These are phyloP conservation scores for Fusarium nelsonii DNA, from an alignment of 2,329 filamentous ascomycete genomes.

Conservation along the genomic window DNA sequence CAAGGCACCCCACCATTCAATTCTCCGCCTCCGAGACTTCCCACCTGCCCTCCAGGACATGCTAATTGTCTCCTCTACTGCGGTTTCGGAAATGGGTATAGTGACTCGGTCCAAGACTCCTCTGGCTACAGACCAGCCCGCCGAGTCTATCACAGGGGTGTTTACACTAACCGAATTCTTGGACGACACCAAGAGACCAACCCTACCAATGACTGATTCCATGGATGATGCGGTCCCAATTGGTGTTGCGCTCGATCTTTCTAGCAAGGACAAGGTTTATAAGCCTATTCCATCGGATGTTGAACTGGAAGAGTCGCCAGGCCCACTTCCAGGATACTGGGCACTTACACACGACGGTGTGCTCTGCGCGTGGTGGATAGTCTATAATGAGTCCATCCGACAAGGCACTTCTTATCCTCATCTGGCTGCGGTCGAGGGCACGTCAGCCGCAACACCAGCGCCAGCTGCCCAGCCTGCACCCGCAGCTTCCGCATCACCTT, in stretches of 20 bases:
- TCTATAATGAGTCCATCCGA: constrained; percentile 88
- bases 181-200: constrained; percentile 80
- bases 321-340: constrained; percentile 85
- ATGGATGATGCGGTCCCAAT: constrained; percentile 79
- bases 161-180: constrained; percentile 80
- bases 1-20: constrained; percentile 79
- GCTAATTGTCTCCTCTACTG: constrained; percentile 84
- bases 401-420: constrained; percentile 79
- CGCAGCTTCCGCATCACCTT: constrained; percentile 51
- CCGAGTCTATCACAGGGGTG: constrained; percentile 70
- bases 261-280: constrained; percentile 80
- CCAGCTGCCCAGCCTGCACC: constrained; percentile 48
- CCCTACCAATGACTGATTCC: constrained; percentile 75
- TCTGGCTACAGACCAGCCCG: constrained; percentile 70
- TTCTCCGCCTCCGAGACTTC: constrained; percentile 83
- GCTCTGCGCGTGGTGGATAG: constrained; percentile 88
- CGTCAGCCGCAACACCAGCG: constrained; percentile 49
- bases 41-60: constrained; percentile 83
- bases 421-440: constrained; percentile 64
- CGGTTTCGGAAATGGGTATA: constrained; percentile 81
- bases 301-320: constrained; percentile 81
- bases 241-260: constrained; percentile 86
- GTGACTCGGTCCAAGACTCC: constrained; percentile 79
- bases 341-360: constrained; percentile 90
- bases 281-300: constrained; percentile 81